phyloP scores from a whole-genome alignment of 768 basidiomycete species.

The Boletus speciosus region DNA sequence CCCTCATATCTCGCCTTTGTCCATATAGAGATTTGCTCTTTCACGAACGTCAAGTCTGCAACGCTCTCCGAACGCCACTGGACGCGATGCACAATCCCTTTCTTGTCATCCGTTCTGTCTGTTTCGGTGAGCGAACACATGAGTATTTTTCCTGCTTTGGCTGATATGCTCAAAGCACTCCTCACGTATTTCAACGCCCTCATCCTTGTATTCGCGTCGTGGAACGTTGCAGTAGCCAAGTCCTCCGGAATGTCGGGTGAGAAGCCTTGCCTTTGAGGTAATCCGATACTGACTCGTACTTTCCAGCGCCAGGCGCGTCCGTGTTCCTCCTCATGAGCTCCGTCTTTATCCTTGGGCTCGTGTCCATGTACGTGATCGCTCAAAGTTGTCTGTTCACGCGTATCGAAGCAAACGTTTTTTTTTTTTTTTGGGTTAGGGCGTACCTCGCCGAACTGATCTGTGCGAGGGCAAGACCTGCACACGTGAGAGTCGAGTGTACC shows the following conservation, averaged over 20 bases:
- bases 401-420: not conserved
- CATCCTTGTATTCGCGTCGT: slow-evolving; percentile 52
- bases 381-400: not conserved
- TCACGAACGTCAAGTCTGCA: slow-evolving; percentile 14
- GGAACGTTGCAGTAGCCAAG: slow-evolving; percentile 47
- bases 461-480: slow-evolving; percentile 37
- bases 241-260: slow-evolving; percentile 37
- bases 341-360: slow-evolving; percentile 30
- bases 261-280: slow-evolving; percentile 6
- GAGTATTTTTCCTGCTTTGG: not conserved
- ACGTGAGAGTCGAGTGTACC: slow-evolving; percentile 49
- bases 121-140: slow-evolving; percentile 46
- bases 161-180: slow-evolving; percentile 30
- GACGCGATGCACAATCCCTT: slow-evolving; percentile 48
- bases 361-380: slow-evolving; percentile 29
- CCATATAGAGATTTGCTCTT: slow-evolving; percentile 1
- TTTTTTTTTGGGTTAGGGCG: slow-evolving; percentile 17
- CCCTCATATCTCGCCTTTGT: not conserved
- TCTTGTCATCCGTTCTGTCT: slow-evolving; percentile 51
- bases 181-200: slow-evolving; percentile 51
- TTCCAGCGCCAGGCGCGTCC: slow-evolving; percentile 45
- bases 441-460: slow-evolving; percentile 36
- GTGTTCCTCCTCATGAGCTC: slow-evolving; percentile 49
- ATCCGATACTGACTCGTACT: not conserved
- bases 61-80: slow-evolving; percentile 1